phyloP scores from a whole-genome alignment of 73 alveolate species.

The Tetrahymena elliotti region DNA sequence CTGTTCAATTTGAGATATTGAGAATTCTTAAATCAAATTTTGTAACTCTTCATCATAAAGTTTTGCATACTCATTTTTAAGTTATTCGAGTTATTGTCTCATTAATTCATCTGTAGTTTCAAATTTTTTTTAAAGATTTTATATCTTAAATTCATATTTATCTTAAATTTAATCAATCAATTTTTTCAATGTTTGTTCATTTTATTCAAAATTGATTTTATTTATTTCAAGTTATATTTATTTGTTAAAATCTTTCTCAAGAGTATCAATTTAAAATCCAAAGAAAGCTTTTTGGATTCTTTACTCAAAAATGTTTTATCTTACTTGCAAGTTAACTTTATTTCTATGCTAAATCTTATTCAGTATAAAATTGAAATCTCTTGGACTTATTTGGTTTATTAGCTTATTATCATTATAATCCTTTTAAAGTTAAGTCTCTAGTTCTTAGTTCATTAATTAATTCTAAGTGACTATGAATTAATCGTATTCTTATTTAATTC shows the following conservation, averaged over 20 bases:
- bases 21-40: background rate
- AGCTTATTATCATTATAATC: background rate
- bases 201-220: background rate
- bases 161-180: background rate
- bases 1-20: background rate
- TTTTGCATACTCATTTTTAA: background rate
- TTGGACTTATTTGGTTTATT: background rate
- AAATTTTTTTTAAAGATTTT: background rate
- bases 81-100: background rate
- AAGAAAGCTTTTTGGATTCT: background rate
- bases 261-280: background rate
- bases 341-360: background rate
- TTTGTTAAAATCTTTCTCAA: background rate
- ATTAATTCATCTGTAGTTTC: background rate
- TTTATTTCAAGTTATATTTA: background rate
- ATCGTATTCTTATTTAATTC: background rate
- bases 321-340: background rate
- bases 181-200: background rate
- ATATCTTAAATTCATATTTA: background rate
- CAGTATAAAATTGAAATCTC: background rate
- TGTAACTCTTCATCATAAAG: background rate
- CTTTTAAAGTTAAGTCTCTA: background rate
- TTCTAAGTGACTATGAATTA: background rate
- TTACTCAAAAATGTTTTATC: background rate
- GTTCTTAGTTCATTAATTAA: background rate